Evolutionary conservation across 257 asterid genomes (phyloP).

Genomic region (Capsicum rhomboideum): DNA sequence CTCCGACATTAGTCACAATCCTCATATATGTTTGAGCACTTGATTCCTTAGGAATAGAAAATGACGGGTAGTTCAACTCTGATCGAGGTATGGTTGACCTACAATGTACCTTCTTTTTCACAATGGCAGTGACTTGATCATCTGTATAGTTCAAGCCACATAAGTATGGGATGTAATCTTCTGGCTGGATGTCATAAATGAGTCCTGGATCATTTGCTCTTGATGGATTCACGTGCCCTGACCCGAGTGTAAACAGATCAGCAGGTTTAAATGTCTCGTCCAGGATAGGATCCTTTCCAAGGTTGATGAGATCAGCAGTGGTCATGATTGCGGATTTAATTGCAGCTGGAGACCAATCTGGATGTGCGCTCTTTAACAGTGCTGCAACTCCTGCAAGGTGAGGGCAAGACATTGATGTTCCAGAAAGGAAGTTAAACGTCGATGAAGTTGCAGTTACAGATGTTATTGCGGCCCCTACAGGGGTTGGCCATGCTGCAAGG

Average conservation of each 20-base stretch:
- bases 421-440: neutral
- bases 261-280: neutral
- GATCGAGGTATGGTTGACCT: neutral
- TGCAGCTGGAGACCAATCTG: neutral
- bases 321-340: neutral
- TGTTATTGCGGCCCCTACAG: neutral
- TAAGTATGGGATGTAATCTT: neutral
- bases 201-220: constrained; percentile 11
- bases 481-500: neutral
- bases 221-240: constrained; percentile 12
- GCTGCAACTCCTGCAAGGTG: neutral
- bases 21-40: neutral
- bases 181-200: neutral
- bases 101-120: neutral
- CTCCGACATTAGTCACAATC: constrained; percentile 9
- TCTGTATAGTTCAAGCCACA: constrained; percentile 7
- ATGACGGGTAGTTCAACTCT: constrained; percentile 11
- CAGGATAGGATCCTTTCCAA: neutral
- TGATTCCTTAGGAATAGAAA: neutral
- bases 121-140: neutral
- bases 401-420: neutral
- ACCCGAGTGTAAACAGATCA: neutral
- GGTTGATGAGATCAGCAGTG: neutral
- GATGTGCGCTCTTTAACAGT: neutral
- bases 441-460: neutral